Percentiles rank a stretch among this genome's conserved stretches.
phyloP scores from a whole-genome alignment of 306 rosid genomes.

The Vigna mungo region DNA sequence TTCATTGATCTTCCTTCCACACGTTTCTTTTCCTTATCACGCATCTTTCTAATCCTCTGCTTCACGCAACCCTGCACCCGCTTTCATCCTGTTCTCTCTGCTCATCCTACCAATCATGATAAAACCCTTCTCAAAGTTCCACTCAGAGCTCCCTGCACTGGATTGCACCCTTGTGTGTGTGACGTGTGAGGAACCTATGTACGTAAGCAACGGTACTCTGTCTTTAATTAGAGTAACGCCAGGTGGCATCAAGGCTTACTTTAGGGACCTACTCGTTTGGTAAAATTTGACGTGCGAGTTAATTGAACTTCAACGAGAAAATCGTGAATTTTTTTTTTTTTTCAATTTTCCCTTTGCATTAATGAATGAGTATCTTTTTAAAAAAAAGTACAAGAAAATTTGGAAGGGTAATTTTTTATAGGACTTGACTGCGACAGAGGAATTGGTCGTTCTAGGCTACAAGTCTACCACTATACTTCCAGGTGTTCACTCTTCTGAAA shows the following conservation, averaged over 20 bases:
- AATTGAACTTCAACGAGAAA: slow-evolving; percentile 20
- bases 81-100: background rate
- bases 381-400: slow-evolving; percentile 17
- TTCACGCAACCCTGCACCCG: background rate
- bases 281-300: slow-evolving; percentile 41
- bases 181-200: slow-evolving; percentile 47
- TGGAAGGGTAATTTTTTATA: slow-evolving; percentile 4
- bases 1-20: slow-evolving; percentile 17
- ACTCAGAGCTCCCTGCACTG: background rate
- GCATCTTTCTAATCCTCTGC: slow-evolving; percentile 6
- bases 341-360: background rate
- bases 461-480: background rate
- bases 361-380: background rate
- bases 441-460: background rate
- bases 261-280: slow-evolving; percentile 44
- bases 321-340: background rate
- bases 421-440: slow-evolving; percentile 14
- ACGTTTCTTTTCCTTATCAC: slow-evolving; percentile 10
- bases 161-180: background rate
- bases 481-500: slow-evolving; percentile 13
- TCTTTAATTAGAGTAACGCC: slow-evolving; percentile 34
- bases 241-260: slow-evolving; percentile 45
- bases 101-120: background rate
- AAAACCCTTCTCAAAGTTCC: slow-evolving; percentile 4
- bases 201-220: slow-evolving; percentile 42